Percentiles rank a stretch among this genome's conserved stretches.
These are phyloP conservation scores for Fragaria ananassa DNA, from an alignment of 306 rosid genomes.

Conservation along the genomic window DNA sequence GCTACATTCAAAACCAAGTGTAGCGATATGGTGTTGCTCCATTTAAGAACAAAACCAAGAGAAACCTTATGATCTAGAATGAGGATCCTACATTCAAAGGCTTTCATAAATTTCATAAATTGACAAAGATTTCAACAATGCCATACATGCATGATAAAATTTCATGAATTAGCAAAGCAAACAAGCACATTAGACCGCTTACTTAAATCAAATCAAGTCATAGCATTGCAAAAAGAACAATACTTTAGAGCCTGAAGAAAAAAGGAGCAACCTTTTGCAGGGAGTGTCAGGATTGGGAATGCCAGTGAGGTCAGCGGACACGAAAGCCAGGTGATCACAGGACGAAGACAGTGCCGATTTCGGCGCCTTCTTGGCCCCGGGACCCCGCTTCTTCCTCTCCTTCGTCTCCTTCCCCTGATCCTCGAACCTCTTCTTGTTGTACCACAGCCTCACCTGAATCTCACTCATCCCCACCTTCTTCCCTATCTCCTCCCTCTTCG, in stretches of 20 bases:
- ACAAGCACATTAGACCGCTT: background rate
- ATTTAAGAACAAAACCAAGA: background rate
- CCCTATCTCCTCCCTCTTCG: background rate
- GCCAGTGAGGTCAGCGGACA: conserved; percentile 52
- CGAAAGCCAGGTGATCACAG: conserved; percentile 54
- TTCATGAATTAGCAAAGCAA: background rate
- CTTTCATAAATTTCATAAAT: background rate
- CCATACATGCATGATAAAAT: background rate
- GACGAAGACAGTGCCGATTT: conserved; percentile 12
- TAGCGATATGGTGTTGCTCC: background rate
- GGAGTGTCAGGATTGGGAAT: conserved; percentile 58
- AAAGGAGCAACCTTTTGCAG: conserved; percentile 42
- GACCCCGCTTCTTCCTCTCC: background rate
- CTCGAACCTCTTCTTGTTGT: background rate
- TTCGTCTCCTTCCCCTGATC: conserved; percentile 1
- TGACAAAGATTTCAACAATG: background rate
- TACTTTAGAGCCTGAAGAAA: background rate
- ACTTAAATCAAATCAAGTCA: background rate
- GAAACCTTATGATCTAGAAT: background rate
- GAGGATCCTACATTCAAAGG: background rate
- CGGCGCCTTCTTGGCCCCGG: background rate
- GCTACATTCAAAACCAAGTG: background rate
- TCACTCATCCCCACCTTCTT: conserved; percentile 7
- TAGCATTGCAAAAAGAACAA: background rate
- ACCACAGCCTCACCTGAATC: conserved; percentile 11